Percentiles rank a stretch among this genome's conserved stretches.
These are phyloP conservation scores for Backusella liffmaniae DNA, from an alignment of 192 early-diverging fungal genomes.

Conservation along the genomic window DNA sequence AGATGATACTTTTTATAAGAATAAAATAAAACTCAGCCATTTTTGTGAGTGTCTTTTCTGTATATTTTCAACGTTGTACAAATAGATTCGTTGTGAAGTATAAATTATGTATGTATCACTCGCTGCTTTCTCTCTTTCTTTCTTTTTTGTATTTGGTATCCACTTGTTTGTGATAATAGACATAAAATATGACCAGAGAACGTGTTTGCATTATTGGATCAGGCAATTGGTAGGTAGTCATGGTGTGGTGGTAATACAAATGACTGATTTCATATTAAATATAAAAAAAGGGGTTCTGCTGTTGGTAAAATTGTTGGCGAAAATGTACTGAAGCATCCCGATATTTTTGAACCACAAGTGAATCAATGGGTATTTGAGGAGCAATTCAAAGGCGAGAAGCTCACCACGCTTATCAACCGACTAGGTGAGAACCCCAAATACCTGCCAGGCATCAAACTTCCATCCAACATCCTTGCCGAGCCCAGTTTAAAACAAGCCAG, in stretches of 20 bases:
- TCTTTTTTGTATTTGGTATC: neutral
- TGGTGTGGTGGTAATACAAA: too few relatives aligned
- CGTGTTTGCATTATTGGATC: conserved; percentile 90
- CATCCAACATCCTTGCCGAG: conserved; percentile 79
- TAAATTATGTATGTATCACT: neutral
- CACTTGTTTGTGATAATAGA: neutral
- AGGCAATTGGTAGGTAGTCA: conserved; percentile 82
- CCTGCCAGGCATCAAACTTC: conserved; percentile 83
- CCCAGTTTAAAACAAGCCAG: conserved; percentile 76
- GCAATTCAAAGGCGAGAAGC: conserved; percentile 69
- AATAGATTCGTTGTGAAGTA: neutral
- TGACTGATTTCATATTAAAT: neutral
- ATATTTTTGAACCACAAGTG: conserved; percentile 72
- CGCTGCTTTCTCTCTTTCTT: neutral
- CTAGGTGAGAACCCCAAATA: conserved; percentile 87
- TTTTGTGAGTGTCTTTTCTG: neutral
- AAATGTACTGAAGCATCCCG: conserved; percentile 69
- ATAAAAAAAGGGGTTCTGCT: conserved; percentile 70
- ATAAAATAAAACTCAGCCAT: neutral
- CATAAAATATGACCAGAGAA: conserved; percentile 45
- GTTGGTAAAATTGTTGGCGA: conserved; percentile 87
- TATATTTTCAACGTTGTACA: neutral
- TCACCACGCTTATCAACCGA: conserved; percentile 93
- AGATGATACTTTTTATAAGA: neutral
- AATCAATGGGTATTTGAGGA: conserved; percentile 98